phyloP scores from a whole-genome alignment of 176 grass and related monocot genomes.

The Bothriochloa decipiens region DNA sequence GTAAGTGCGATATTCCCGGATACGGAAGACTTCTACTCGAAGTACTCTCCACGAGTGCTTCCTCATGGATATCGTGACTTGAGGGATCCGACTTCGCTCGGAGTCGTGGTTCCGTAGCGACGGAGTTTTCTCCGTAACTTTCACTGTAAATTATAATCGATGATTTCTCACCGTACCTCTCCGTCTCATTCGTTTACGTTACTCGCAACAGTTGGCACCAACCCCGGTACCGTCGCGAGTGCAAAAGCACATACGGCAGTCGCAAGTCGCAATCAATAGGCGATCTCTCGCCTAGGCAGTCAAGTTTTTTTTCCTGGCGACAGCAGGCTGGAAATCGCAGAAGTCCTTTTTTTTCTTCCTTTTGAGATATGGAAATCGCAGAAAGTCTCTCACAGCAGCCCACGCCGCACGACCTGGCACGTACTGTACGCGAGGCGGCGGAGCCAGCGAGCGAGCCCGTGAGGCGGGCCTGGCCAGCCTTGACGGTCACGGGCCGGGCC shows the following conservation, averaged over 20 bases:
- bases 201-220: no score
- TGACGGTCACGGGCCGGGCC: conserved; percentile 41
- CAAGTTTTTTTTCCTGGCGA: not conserved
- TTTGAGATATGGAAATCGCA: not conserved
- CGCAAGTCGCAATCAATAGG: not conserved
- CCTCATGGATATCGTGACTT: no score
- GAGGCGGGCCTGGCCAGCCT: not conserved
- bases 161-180: no score
- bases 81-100: no score
- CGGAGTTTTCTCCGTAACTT: no score
- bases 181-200: no score
- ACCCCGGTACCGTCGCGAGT: not conserved
- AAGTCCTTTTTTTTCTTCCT: not conserved
- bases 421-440: not conserved
- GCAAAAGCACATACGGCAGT: not conserved
- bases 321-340: not conserved
- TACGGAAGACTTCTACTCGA: no score
- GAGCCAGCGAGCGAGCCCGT: not conserved
- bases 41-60: no score
- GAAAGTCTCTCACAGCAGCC: not conserved
- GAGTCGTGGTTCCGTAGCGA: no score
- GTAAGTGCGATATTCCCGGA: no score
- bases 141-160: no score
- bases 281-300: not conserved
- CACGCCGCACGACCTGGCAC: no score